A percentile compares a stretch with the other conserved stretches of the same genome.
Conservation (phyloP, 2,329 filamentous ascomycete genomes). For the Exophiala viscosa region DNA sequence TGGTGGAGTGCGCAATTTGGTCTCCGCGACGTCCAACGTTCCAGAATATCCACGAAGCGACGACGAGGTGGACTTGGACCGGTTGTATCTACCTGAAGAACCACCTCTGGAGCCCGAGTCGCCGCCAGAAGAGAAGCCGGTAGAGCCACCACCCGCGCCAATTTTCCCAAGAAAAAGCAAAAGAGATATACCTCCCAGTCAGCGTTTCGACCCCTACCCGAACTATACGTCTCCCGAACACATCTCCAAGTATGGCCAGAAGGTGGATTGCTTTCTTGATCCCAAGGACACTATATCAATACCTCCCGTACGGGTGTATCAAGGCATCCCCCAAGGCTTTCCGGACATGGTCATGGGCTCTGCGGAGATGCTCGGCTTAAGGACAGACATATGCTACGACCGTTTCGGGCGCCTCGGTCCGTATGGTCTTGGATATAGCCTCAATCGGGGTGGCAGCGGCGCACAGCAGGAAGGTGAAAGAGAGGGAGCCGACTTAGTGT, state of each 20-base stretch:
- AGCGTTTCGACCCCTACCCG: conserved; percentile 65
- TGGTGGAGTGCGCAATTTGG: conserved; percentile 73
- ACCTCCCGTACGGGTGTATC: conserved; percentile 68
- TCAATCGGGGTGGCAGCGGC: conserved; percentile 72
- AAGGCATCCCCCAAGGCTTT: conserved; percentile 77
- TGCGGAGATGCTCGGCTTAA: conserved; percentile 72
- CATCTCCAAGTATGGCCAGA: conserved; percentile 53
- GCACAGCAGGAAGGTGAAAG: conserved; percentile 80
- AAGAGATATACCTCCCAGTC: conserved; percentile 38
- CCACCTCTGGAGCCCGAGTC: neutral
- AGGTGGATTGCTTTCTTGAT: conserved; percentile 77
- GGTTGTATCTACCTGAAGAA: conserved; percentile 26
- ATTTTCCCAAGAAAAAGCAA: conserved; percentile 33
- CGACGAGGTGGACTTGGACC: conserved; percentile 45
- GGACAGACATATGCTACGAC: conserved; percentile 88
- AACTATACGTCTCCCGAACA: conserved; percentile 59
- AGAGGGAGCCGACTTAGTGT: conserved; percentile 75
- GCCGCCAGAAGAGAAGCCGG: no score
- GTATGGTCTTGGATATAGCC: conserved; percentile 84
- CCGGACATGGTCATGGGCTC: conserved; percentile 84
- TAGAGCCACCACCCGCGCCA: conserved; percentile 9
- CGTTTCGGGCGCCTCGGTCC: conserved; percentile 82
- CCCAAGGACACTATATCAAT: conserved; percentile 60
- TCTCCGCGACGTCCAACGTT: conserved; percentile 61
- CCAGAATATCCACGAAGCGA: conserved; percentile 72